A percentile compares a stretch with the other conserved stretches of the same genome.
These are phyloP conservation scores for Reutealis trisperma DNA, from an alignment of 345 rosid species.

Conservation along the genomic window DNA sequence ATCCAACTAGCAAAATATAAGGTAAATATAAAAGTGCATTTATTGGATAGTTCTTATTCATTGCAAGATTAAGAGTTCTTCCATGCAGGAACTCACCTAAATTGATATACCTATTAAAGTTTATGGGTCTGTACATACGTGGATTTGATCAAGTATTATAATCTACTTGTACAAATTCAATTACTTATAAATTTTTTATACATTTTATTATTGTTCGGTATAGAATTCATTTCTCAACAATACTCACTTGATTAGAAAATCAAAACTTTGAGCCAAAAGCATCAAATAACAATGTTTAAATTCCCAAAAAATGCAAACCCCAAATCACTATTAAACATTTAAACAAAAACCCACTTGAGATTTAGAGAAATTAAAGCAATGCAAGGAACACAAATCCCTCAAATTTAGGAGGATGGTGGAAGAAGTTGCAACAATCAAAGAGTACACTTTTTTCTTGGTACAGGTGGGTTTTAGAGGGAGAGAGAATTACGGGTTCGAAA, in stretches of 20 bases:
- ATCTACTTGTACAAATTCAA: too few species aligned
- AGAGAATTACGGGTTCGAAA: slow-evolving; percentile 38
- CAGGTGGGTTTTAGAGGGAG: slow-evolving; percentile 15
- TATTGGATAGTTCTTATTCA: neutral
- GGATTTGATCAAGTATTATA: too few species aligned
- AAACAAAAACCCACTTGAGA: slow-evolving; percentile 35
- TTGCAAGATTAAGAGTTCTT: slow-evolving; percentile 9
- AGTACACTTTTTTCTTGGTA: slow-evolving; percentile 5
- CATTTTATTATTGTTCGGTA: too few species aligned
- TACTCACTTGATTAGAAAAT: neutral
- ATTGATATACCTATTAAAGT: too few species aligned
- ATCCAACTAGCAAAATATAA: slow-evolving; percentile 51
- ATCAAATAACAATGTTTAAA: neutral
- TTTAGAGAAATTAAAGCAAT: slow-evolving; percentile 20
- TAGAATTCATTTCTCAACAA: too few species aligned
- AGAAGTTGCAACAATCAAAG: slow-evolving; percentile 15
- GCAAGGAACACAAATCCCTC: slow-evolving; percentile 15
- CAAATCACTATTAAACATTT: slow-evolving; percentile 22
- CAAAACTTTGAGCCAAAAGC: slow-evolving; percentile 1
- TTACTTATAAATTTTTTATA: too few species aligned
- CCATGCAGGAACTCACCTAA: slow-evolving; percentile 13
- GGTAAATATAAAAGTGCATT: slow-evolving; percentile 49
- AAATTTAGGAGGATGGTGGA: slow-evolving; percentile 16
- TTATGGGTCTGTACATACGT: too few species aligned
- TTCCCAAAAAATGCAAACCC: slow-evolving; percentile 23